phyloP scores from a whole-genome alignment of 2,329 filamentous ascomycete genomes.

The Saccharata proteae region DNA sequence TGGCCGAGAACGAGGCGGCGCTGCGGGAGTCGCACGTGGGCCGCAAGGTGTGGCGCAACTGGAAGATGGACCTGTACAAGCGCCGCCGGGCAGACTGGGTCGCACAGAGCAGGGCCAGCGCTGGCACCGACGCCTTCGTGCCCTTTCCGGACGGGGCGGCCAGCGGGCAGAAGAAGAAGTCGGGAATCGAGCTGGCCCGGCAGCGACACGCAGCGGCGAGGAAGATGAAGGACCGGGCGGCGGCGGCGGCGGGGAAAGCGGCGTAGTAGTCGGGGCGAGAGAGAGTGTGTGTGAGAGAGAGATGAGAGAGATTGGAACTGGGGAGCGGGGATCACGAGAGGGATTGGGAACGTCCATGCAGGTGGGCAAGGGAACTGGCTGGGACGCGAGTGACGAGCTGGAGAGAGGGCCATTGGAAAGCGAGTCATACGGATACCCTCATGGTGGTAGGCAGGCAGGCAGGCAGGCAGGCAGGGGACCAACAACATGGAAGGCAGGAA shows the following conservation, averaged over 20 bases:
- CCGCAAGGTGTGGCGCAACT: slow-evolving; percentile 60
- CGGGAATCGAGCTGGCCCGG: slow-evolving; percentile 42
- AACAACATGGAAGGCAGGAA: neutral
- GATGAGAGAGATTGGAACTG: neutral
- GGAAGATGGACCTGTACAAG: slow-evolving; percentile 62
- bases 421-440: too few relatives aligned
- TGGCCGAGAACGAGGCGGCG: slow-evolving; percentile 45
- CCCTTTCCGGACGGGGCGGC: slow-evolving; percentile 32
- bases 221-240: slow-evolving; percentile 14
- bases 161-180: slow-evolving; percentile 12
- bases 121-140: slow-evolving; percentile 39
- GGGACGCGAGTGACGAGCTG: too few relatives aligned
- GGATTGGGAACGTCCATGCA: too few relatives aligned
- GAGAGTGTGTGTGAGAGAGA: neutral
- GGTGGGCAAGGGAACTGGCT: too few relatives aligned
- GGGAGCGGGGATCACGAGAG: neutral
- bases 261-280: too few relatives aligned
- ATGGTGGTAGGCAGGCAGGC: too few relatives aligned
- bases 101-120: slow-evolving; percentile 41
- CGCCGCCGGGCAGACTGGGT: slow-evolving; percentile 52
- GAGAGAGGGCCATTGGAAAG: too few relatives aligned
- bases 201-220: slow-evolving; percentile 42
- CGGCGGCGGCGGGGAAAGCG: slow-evolving; percentile 15
- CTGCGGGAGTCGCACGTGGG: slow-evolving; percentile 55
- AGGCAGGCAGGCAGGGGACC: neutral